Evolutionary conservation across 129 eudicot species (phyloP).

Genomic region (Flaveria sonorensis): DNA sequence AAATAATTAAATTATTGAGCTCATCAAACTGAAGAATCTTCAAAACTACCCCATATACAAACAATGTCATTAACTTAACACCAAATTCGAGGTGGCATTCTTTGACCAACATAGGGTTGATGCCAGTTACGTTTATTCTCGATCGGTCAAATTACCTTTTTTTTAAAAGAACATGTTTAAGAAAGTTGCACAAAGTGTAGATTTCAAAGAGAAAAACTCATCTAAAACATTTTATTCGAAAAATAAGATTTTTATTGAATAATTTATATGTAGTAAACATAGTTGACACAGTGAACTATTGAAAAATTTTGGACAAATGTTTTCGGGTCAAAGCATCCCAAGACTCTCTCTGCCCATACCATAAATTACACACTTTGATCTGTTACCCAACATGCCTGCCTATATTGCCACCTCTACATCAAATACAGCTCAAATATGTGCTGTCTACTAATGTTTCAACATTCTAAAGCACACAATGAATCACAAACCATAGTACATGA

Average conservation of each 20-base stretch:
- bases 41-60: background rate
- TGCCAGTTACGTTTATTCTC: background rate
- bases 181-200: background rate
- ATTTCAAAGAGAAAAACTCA: background rate
- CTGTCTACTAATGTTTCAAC: conserved; percentile 4
- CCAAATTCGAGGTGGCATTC: background rate
- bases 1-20: background rate
- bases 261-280: background rate
- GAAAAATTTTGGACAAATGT: background rate
- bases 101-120: background rate
- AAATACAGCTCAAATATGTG: background rate
- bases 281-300: background rate
- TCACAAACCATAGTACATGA: background rate
- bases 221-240: background rate
- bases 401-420: background rate
- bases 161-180: background rate
- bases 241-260: background rate
- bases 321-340: background rate
- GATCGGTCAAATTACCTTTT: background rate
- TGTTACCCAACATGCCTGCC: background rate
- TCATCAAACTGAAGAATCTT: conserved; percentile 6
- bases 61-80: background rate
- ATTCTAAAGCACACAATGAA: conserved; percentile 11
- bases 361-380: background rate
- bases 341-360: background rate